Evolutionary conservation across 257 asterid genomes (phyloP).

Genomic region (Salvia miltiorrhiza): DNA sequence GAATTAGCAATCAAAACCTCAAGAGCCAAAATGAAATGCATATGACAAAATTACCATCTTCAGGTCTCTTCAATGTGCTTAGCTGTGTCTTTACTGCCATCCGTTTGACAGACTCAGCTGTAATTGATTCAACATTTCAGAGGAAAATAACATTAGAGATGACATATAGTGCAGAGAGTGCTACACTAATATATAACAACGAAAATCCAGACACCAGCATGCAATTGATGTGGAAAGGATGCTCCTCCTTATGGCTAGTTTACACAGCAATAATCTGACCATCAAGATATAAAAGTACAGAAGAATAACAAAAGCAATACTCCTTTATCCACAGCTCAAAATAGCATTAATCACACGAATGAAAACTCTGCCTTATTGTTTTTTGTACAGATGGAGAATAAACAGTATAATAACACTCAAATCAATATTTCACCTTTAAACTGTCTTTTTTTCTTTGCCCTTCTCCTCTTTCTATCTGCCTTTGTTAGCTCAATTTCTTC

Average conservation of each 20-base stretch:
- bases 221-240: not conserved
- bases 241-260: not conserved
- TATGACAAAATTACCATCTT: constrained; percentile 42
- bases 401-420: not conserved
- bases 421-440: constrained; percentile 53
- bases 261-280: not conserved
- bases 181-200: not conserved
- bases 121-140: constrained; percentile 19
- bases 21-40: not conserved
- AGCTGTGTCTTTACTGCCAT: constrained; percentile 40
- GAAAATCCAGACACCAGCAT: too few species aligned
- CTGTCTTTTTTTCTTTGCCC: constrained; percentile 87
- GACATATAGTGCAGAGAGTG: not conserved
- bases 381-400: not conserved
- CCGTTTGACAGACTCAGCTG: constrained; percentile 56
- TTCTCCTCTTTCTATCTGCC: constrained; percentile 82
- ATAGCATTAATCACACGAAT: not conserved
- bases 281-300: not conserved
- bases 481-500: constrained; percentile 88
- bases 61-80: constrained; percentile 23
- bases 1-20: too few species aligned
- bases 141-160: not conserved
- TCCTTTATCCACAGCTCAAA: not conserved
- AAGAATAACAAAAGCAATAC: not conserved
- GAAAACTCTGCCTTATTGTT: not conserved